Evolutionary conservation across 2,329 filamentous ascomycete genomes (phyloP), one percentile per base, ranked within the genome.

Genomic region (Harringtonia aguacate): DNA sequence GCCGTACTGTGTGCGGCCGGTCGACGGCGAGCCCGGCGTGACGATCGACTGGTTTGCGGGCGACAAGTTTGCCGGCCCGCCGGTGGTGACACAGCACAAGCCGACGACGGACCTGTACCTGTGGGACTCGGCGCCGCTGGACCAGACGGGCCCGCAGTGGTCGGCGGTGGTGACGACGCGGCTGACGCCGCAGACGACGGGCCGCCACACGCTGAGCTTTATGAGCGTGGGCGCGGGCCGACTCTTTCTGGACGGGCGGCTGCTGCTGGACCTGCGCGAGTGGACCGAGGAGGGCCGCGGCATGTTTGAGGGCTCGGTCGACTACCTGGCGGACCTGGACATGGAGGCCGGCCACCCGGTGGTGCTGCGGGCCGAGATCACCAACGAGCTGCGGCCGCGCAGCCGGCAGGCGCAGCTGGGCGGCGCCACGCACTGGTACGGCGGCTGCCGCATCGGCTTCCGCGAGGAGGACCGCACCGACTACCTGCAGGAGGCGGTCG

Each of bases 271-370:
- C 50, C 69, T 81, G 3, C 83, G 79, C 79, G 65, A 84, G 51
- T 84, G 79, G 79, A 79, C 72, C 0, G 77, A 82, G 48, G 73
- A 80, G 50, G 78, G 79, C 20, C 79, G 83, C 57, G 78, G 79
- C 24, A 83, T 84, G 79, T 84, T 83, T 52, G 79, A 80, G 33
- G 78, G 77, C 14, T 83, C 78, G 0, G 62, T 78, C 44, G 80
- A 84, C 53, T 74, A 79, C 43, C 65, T 81, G 24, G 73, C 79
- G 41, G 70, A 78, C 0, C 65, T 79, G 9, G 64, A 73, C 17
- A 75, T 83, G 60, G 66, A 75, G 53, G 77, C 72, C 13, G 70
- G 72, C 41, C 71, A 74, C 48, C 65, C 77, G 0, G 68, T 82
- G 22, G 72, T 81, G 49, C 68, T 86, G 35, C 69, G 75, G 18